These are phyloP conservation scores for Akanthomyces lecanii DNA, from an alignment of 2,329 filamentous ascomycete genomes.

Conservation along the genomic window DNA sequence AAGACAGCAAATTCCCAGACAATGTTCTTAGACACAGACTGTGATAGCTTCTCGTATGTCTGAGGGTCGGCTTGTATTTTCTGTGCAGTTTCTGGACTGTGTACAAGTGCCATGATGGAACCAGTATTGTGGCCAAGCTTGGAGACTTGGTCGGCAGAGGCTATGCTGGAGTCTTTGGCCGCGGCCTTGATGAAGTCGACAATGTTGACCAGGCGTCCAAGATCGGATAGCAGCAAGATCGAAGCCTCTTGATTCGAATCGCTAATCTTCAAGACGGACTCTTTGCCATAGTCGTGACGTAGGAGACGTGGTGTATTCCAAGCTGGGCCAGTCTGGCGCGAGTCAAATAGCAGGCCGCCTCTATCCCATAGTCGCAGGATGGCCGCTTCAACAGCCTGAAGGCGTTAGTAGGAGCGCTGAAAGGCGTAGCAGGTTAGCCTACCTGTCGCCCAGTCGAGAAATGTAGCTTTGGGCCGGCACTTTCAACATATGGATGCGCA, in stretches of 20 bases:
- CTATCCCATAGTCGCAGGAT: slow-evolving; percentile 16
- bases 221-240: slow-evolving; percentile 16
- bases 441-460: slow-evolving; percentile 21
- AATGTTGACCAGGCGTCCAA: slow-evolving; percentile 18
- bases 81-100: slow-evolving; percentile 10
- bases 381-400: slow-evolving; percentile 17
- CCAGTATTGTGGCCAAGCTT: slow-evolving; percentile 16
- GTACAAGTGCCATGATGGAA: slow-evolving; percentile 18
- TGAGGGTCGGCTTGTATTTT: slow-evolving; percentile 1
- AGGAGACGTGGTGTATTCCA: slow-evolving; percentile 18
- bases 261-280: slow-evolving; percentile 14
- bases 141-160: not conserved
- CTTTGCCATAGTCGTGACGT: slow-evolving; percentile 18
- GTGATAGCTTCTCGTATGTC: slow-evolving; percentile 10
- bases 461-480: slow-evolving; percentile 16
- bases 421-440: not conserved
- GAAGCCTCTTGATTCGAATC: slow-evolving; percentile 17
- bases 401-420: not conserved
- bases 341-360: slow-evolving; percentile 8
- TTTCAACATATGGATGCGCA: slow-evolving; percentile 19
- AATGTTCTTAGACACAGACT: slow-evolving; percentile 16
- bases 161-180: not conserved
- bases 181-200: slow-evolving; percentile 17
- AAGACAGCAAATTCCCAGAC: slow-evolving; percentile 19
- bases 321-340: not conserved